phyloP scores from a whole-genome alignment of 768 basidiomycete genomes.

The Hygrocybe coccinea region DNA sequence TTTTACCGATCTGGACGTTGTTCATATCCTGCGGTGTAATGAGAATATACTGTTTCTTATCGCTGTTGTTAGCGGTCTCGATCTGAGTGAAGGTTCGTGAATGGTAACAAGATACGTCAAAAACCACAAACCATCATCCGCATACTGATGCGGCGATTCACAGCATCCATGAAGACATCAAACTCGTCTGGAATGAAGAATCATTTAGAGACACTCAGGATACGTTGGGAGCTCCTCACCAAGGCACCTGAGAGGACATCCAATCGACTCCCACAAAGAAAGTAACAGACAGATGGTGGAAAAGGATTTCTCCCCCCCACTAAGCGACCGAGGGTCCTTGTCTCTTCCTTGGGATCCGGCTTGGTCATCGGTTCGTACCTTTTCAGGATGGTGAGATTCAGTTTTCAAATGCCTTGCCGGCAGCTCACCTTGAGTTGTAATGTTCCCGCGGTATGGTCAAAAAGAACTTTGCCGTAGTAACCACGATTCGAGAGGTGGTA shows the following conservation, averaged over 20 bases:
- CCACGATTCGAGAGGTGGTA: slow-evolving; percentile 81
- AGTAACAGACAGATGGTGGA: slow-evolving; percentile 90
- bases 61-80: slow-evolving; percentile 80
- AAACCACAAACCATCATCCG: slow-evolving; percentile 77
- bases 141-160: slow-evolving; percentile 89
- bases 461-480: slow-evolving; percentile 84
- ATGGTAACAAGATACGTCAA: background rate
- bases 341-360: slow-evolving; percentile 59
- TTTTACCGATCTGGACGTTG: slow-evolving; percentile 59
- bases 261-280: slow-evolving; percentile 94
- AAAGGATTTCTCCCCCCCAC: slow-evolving; percentile 96
- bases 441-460: slow-evolving; percentile 67
- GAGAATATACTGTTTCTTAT: slow-evolving; percentile 88
- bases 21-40: slow-evolving; percentile 96
- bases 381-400: background rate
- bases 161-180: slow-evolving; percentile 96
- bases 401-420: background rate
- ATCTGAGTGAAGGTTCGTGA: slow-evolving; percentile 51
- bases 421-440: slow-evolving; percentile 56
- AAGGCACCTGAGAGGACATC: slow-evolving; percentile 89
- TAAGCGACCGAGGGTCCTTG: slow-evolving; percentile 81
- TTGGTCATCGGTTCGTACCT: slow-evolving; percentile 85
- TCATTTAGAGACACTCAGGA: slow-evolving; percentile 1
- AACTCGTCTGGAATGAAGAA: slow-evolving; percentile 68
- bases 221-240: slow-evolving; percentile 40